phyloP scores from a whole-genome alignment of 2,329 filamentous ascomycete species.

The Akanthomyces uredinophilus region DNA sequence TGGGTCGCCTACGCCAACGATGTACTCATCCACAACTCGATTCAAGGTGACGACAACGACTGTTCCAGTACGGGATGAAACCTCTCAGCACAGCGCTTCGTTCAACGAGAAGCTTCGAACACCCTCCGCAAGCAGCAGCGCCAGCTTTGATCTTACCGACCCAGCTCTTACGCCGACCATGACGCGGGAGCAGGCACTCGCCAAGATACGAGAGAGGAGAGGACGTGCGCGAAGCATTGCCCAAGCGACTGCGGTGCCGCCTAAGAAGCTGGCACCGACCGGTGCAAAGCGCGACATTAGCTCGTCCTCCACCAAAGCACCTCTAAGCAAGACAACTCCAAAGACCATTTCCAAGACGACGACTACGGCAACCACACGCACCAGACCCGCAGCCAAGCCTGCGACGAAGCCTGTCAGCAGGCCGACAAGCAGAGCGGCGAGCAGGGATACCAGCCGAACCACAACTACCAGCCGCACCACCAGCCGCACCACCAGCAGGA shows the following conservation, averaged over 20 bases:
- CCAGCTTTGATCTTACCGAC: constrained; percentile 49
- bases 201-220: constrained; percentile 67
- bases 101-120: constrained; percentile 42
- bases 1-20: constrained; percentile 36
- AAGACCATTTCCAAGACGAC: constrained; percentile 1
- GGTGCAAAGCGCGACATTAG: constrained; percentile 42
- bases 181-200: constrained; percentile 69
- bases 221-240: constrained; percentile 66
- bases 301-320: constrained; percentile 35
- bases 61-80: constrained; percentile 47
- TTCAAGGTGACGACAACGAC: constrained; percentile 47
- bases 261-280: constrained; percentile 48
- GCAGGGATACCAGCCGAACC: background rate
- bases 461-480: background rate
- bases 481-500: constrained; percentile 9
- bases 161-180: constrained; percentile 60
- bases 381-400: constrained; percentile 2
- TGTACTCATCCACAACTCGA: constrained; percentile 34
- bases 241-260: constrained; percentile 48
- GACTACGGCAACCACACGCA: background rate
- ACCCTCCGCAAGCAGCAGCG: constrained; percentile 34
- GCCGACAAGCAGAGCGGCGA: constrained; percentile 6
- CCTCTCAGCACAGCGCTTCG: constrained; percentile 31
- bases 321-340: constrained; percentile 7
- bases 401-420: constrained; percentile 6